Evolutionary conservation across 169 alveolate species (phyloP).

Genomic region (Eimeria sp.): DNA sequence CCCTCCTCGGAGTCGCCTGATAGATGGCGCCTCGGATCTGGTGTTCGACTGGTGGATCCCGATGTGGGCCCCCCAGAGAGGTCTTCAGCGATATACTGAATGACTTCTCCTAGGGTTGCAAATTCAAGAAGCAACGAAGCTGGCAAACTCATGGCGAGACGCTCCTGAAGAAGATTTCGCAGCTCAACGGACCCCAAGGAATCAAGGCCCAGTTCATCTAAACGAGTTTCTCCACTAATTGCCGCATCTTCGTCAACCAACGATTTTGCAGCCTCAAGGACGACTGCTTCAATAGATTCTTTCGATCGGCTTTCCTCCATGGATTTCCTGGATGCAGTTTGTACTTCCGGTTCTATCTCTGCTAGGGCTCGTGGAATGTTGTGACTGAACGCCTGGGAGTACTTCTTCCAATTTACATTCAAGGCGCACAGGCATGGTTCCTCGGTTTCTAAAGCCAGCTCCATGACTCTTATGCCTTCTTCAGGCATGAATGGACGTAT

Average conservation of each 20-base stretch:
- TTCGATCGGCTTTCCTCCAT: background rate
- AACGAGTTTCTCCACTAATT: conserved; percentile 1
- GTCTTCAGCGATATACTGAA: conserved; percentile 32
- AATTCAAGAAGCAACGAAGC: conserved; percentile 85
- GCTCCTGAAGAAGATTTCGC: conserved; percentile 82
- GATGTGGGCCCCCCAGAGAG: background rate
- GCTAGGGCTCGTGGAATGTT: conserved; percentile 12
- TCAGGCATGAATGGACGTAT: conserved; percentile 34
- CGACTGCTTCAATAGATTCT: background rate
- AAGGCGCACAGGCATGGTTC: conserved; percentile 33
- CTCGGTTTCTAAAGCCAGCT: conserved; percentile 4
- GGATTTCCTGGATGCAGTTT: background rate
- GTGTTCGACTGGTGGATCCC: background rate
- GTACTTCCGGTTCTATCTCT: background rate
- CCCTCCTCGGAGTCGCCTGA: conserved; percentile 2
- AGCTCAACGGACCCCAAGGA: conserved; percentile 88
- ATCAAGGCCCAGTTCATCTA: conserved; percentile 85
- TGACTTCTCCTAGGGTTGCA: conserved; percentile 80
- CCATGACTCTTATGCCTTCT: conserved; percentile 28
- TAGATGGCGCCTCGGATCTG: background rate
- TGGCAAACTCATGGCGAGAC: conserved; percentile 83
- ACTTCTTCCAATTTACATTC: conserved; percentile 69
- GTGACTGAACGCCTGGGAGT: conserved; percentile 40
- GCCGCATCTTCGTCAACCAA: background rate
- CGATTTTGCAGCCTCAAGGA: conserved; percentile 42